Conservation (phyloP, 2,329 filamentous ascomycete genomes). For the Venturia aucupariae region DNA sequence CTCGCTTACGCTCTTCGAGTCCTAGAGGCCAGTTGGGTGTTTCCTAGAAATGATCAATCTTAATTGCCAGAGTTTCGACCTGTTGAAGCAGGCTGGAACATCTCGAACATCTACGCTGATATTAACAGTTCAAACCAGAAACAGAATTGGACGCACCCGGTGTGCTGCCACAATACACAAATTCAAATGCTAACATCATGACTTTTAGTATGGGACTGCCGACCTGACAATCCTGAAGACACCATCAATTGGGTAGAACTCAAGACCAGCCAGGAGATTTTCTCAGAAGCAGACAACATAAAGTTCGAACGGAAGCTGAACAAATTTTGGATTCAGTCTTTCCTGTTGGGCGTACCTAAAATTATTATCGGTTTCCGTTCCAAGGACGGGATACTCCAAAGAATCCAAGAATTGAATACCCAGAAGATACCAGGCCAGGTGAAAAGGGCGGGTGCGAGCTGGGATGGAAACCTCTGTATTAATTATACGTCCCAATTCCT, state of each 20-base stretch:
- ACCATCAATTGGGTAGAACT: slow-evolving; percentile 89
- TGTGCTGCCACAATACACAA: neutral
- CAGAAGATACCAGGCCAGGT: slow-evolving; percentile 68
- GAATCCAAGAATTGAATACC: slow-evolving; percentile 72
- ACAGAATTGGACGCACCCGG: neutral
- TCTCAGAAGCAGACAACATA: slow-evolving; percentile 55
- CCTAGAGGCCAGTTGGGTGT: neutral
- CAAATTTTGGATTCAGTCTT: slow-evolving; percentile 96
- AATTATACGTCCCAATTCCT: slow-evolving; percentile 77
- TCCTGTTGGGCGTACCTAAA: slow-evolving; percentile 82
- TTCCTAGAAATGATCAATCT: neutral
- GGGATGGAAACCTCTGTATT: slow-evolving; percentile 91
- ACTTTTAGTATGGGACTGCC: slow-evolving; percentile 64
- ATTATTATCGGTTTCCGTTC: slow-evolving; percentile 85
- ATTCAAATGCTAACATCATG: slow-evolving; percentile 6
- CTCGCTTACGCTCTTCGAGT: neutral
- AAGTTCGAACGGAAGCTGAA: slow-evolving; percentile 84
- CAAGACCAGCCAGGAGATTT: slow-evolving; percentile 57
- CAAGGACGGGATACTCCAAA: slow-evolving; percentile 59
- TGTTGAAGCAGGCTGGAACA: neutral
- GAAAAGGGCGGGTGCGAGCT: slow-evolving; percentile 55
- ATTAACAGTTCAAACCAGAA: neutral
- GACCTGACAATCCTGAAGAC: slow-evolving; percentile 63
- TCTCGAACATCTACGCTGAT: neutral
- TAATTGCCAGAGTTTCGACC: neutral